Evolutionary conservation across 139 green algal species (phyloP).

Genomic region (Pleodorina starrii): DNA sequence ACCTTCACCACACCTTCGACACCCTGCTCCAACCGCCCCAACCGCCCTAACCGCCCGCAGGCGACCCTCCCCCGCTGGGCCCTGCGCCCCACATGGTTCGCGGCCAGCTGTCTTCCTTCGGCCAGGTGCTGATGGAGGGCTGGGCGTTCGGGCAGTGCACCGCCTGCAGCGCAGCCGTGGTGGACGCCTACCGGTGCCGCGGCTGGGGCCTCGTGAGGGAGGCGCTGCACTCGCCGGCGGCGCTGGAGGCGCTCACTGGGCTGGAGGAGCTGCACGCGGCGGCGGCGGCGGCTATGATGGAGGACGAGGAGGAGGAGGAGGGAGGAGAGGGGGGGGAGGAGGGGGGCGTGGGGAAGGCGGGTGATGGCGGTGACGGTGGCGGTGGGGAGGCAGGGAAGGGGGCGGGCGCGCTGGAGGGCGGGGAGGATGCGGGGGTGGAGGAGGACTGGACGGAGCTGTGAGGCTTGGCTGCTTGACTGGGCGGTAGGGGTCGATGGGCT

Average conservation of each 20-base stretch:
- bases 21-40: too few species aligned
- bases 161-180: conserved; percentile 88
- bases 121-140: conserved; percentile 73
- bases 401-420: background rate
- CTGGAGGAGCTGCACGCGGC: conserved; percentile 78
- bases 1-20: too few species aligned
- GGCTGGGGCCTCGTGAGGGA: conserved; percentile 77
- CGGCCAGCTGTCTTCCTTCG: conserved; percentile 65
- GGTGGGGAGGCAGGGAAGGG: conserved; percentile 41
- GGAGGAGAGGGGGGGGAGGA: background rate
- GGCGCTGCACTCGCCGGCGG: conserved; percentile 65
- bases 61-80: conserved; percentile 73
- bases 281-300: conserved; percentile 40
- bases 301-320: conserved; percentile 33
- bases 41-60: too few species aligned
- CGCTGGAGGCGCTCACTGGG: conserved; percentile 87
- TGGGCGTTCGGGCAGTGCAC: conserved; percentile 91
- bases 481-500: background rate
- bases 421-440: background rate
- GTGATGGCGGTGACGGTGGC: background rate
- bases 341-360: background rate
- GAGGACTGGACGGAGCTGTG: conserved; percentile 64
- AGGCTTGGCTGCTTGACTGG: background rate
- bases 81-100: conserved; percentile 84
- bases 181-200: conserved; percentile 71